Evolutionary conservation across 768 basidiomycete genomes (phyloP).

Genomic region (Pulveroboletus sp.): DNA sequence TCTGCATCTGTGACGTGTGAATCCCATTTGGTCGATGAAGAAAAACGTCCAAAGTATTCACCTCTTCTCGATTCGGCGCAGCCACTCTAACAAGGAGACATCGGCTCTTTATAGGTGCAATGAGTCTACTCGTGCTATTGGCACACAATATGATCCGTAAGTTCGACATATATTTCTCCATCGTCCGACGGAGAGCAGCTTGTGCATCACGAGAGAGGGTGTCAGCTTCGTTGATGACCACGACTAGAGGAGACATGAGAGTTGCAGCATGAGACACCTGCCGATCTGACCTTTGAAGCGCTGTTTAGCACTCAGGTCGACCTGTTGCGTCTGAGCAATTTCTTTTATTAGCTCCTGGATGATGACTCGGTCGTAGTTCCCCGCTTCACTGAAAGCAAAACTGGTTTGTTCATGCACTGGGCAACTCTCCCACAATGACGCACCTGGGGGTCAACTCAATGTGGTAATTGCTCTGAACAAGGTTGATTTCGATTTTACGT

Average conservation of each 20-base stretch:
- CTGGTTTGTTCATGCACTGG: neutral
- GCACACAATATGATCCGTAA: constrained; percentile 96
- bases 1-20: constrained; percentile 58
- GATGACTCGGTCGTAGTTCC: constrained; percentile 90
- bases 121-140: constrained; percentile 90
- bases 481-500: constrained; percentile 91
- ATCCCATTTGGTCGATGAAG: constrained; percentile 4
- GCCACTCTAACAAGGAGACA: constrained; percentile 93
- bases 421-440: constrained; percentile 14
- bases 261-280: neutral
- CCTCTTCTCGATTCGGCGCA: constrained; percentile 77
- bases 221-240: constrained; percentile 97
- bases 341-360: constrained; percentile 97
- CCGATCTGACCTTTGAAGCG: constrained; percentile 82
- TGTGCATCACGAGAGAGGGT: constrained; percentile 93
- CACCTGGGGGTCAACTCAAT: constrained; percentile 97
- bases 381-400: constrained; percentile 72
- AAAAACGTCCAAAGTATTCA: constrained; percentile 29
- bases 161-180: constrained; percentile 99
- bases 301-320: constrained; percentile 92
- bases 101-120: constrained; percentile 94
- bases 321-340: constrained; percentile 98
- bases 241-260: constrained; percentile 50
- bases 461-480: constrained; percentile 97
- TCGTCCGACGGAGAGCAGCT: constrained; percentile 92